Base-by-base conservation (phyloP, 805 yeast species). In the Torulaspora maleeae region DNA sequence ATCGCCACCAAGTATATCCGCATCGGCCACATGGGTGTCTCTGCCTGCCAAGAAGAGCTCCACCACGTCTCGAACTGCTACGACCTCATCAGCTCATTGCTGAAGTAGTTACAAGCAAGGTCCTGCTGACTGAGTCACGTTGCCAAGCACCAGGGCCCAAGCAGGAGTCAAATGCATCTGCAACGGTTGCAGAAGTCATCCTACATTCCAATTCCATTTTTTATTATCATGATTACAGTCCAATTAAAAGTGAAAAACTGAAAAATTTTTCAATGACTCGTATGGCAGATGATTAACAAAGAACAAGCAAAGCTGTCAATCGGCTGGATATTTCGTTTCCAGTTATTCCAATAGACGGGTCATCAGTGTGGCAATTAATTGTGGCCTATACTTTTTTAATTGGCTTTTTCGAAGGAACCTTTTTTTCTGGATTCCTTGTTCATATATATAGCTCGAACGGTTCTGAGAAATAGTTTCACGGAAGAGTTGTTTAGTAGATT, bases 11-110 rank as follows among this genome's bases (percentile, higher is more conserved):
- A 83, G 65, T 90, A 90, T 71, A 86, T 91, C 73, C 79, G 98
- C 68, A 81, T 90, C 48, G 98, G 98, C 28, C 98, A 90, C 70
- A 91, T 91, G 98, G 96, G 97, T 51, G 82, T 80, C 48, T 76
- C 89, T 38, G 86, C 82, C 10, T 69, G 78, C 47, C 79, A 81
- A 54, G 73, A 68, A 30, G 67, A 70, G 44, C 70, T 78, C 49
- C 74, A 74, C 27, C 85, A 83, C 61, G 64, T 82, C 24, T 78
- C 75, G 46, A 63, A 63, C 44, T 77, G 77, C 32, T 69, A 74
- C 48, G 61, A 66, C 25, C 76, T 75, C 22, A 69, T 80, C 45
- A 35, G 27, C 16, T 12, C 24, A 5, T 13, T 8, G 19, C n/a
- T 16, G n/a, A 15, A 22, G 17, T 30, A 30, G 34, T 20, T 30